Percentiles rank a stretch among this genome's conserved stretches.
These are phyloP conservation scores for Candida labiduridarum DNA, from an alignment of 1,139 yeast species.

Conservation along the genomic window DNA sequence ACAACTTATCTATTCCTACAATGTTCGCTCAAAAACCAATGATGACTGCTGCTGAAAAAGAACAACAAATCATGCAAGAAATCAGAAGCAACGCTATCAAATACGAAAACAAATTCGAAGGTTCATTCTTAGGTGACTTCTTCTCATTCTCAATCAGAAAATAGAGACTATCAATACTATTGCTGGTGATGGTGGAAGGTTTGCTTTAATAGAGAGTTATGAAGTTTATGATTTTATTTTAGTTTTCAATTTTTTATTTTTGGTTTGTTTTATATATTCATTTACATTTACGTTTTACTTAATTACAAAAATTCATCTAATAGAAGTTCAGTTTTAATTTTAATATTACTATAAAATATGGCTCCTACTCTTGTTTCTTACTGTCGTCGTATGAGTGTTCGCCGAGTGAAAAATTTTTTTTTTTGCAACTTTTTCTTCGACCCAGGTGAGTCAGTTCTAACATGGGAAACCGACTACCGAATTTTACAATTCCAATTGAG, in stretches of 20 bases:
- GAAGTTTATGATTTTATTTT: neutral
- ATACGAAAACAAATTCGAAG: constrained; percentile 46
- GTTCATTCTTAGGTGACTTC: constrained; percentile 46
- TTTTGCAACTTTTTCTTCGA: neutral
- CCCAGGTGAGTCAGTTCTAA: neutral
- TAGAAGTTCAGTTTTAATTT: neutral
- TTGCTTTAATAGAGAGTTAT: neutral
- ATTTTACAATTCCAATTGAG: too few species aligned
- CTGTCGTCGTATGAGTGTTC: neutral
- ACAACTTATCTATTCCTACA: constrained; percentile 4
- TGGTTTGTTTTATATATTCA: too few species aligned
- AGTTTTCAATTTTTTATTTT: neutral
- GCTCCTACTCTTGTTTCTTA: too few species aligned
- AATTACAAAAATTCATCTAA: neutral
- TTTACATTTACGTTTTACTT: too few species aligned
- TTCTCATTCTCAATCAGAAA: constrained; percentile 38
- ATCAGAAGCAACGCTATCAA: constrained; percentile 39
- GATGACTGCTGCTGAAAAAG: constrained; percentile 47
- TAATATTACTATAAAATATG: too few species aligned
- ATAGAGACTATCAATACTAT: constrained; percentile 1
- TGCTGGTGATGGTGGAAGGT: neutral
- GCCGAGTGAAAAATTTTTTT: neutral
- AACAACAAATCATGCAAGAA: constrained; percentile 51
- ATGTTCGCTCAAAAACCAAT: constrained; percentile 21
- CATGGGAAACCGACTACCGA: too few species aligned